phyloP scores from a whole-genome alignment of 73 alveolate genomes.

The Symbiodinium pilosum region DNA sequence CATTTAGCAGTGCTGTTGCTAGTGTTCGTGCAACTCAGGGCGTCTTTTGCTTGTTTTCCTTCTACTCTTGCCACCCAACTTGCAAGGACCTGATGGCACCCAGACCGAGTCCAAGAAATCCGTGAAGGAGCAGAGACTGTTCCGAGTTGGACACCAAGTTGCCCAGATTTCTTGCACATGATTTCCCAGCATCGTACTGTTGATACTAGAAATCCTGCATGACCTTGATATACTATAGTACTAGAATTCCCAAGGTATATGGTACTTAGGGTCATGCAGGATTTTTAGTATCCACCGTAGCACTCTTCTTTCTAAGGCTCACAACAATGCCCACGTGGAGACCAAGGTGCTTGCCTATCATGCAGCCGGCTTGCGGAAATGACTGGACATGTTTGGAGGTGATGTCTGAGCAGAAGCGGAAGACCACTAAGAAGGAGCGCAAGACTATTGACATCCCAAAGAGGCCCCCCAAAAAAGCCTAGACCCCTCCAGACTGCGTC shows the following conservation, averaged over 20 bases:
- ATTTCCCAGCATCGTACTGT: not conserved
- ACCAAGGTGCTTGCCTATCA: constrained; percentile 34
- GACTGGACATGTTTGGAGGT: constrained; percentile 2
- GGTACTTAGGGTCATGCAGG: too few species aligned
- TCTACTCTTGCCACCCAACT: too few species aligned
- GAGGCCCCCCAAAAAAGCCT: not conserved
- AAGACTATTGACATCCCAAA: not conserved
- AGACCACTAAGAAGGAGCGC: constrained; percentile 61
- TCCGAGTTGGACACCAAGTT: not conserved
- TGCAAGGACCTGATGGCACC: constrained; percentile 64
- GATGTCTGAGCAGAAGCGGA: constrained; percentile 91
- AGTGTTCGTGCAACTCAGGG: too few species aligned
- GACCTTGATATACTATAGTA: too few species aligned
- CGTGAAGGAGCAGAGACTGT: constrained; percentile 73
- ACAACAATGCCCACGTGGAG: constrained; percentile 79
- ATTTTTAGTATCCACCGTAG: too few species aligned
- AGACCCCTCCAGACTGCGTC: not conserved
- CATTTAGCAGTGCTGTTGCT: too few species aligned
- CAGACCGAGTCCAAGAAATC: constrained; percentile 53
- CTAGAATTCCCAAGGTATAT: too few species aligned
- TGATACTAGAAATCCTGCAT: too few species aligned
- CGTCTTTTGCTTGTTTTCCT: too few species aligned
- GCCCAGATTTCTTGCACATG: not conserved
- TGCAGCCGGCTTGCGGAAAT: too few species aligned
- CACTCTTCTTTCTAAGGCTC: constrained; percentile 14